phyloP scores from a whole-genome alignment of 371 early-diverging fungal genomes.

The Thermomucor indicae-seudaticae region DNA sequence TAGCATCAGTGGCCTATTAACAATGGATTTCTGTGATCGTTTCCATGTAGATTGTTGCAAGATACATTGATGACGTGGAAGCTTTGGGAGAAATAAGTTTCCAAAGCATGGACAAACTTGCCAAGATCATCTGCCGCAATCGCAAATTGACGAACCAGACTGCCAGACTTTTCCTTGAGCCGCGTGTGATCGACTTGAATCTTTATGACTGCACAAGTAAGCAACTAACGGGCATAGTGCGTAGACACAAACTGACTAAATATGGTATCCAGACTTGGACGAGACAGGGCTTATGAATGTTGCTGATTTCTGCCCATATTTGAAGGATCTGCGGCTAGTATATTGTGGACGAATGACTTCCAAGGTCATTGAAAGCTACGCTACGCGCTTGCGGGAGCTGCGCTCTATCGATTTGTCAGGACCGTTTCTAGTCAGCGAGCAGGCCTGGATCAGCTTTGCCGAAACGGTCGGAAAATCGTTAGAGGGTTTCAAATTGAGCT shows the following conservation, averaged over 20 bases:
- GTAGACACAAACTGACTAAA: background rate
- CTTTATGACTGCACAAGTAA: conserved; percentile 82
- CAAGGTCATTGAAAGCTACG: conserved; percentile 43
- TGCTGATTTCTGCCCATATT: conserved; percentile 58
- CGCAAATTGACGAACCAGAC: conserved; percentile 65
- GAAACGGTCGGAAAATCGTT: conserved; percentile 43
- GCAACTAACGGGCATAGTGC: background rate
- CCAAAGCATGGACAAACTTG: conserved; percentile 65
- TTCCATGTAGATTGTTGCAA: conserved; percentile 53
- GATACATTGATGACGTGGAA: conserved; percentile 75
- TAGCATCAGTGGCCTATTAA: background rate
- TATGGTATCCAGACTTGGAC: conserved; percentile 42
- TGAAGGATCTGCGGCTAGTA: conserved; percentile 57
- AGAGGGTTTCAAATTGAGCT: conserved; percentile 51
- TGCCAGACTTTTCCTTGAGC: conserved; percentile 69
- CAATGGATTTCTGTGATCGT: background rate
- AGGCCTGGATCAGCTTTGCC: conserved; percentile 62
- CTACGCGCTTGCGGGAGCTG: conserved; percentile 42
- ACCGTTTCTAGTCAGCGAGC: conserved; percentile 63
- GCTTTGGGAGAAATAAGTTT: conserved; percentile 76
- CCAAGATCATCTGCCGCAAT: conserved; percentile 76
- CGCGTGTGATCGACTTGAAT: conserved; percentile 45
- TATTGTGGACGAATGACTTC: conserved; percentile 79
- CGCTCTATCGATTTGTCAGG: conserved; percentile 65
- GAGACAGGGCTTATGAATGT: conserved; percentile 53